Conservation (phyloP, 768 basidiomycete genomes). For the Termitomyces sp. region DNA sequence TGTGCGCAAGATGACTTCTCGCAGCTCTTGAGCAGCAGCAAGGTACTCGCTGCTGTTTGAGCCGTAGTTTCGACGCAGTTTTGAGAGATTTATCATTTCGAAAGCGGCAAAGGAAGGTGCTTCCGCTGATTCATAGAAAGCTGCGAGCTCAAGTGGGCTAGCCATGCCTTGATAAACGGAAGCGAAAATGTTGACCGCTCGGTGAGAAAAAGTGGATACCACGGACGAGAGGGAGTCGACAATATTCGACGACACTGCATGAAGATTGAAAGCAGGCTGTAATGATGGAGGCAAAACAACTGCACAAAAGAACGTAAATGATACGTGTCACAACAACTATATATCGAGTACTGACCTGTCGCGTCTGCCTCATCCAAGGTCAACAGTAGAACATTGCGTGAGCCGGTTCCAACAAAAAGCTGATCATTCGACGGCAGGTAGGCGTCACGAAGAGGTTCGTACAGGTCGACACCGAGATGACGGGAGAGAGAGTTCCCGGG, state of each 20-base stretch:
- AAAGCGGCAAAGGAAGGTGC: slow-evolving; percentile 56
- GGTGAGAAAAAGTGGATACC: slow-evolving; percentile 51
- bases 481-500: slow-evolving; percentile 27
- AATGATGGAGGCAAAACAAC: slow-evolving; percentile 54
- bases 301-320: slow-evolving; percentile 20
- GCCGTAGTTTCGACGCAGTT: slow-evolving; percentile 43
- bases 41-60: slow-evolving; percentile 49
- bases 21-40: slow-evolving; percentile 38
- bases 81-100: slow-evolving; percentile 45
- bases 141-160: slow-evolving; percentile 29
- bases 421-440: slow-evolving; percentile 28
- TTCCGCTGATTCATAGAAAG: slow-evolving; percentile 50
- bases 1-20: slow-evolving; percentile 39
- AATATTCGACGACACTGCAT: slow-evolving; percentile 21
- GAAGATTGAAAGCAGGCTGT: slow-evolving; percentile 40
- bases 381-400: slow-evolving; percentile 45
- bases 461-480: slow-evolving; percentile 67
- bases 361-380: slow-evolving; percentile 52
- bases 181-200: slow-evolving; percentile 54
- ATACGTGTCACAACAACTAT: neutral
- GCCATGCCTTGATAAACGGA: slow-evolving; percentile 35
- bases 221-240: slow-evolving; percentile 42
- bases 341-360: slow-evolving; percentile 34
- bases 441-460: slow-evolving; percentile 42
- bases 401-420: slow-evolving; percentile 53